phyloP scores from a whole-genome alignment of 2,329 filamentous ascomycete genomes.

The Trichophyton schoenleinii region DNA sequence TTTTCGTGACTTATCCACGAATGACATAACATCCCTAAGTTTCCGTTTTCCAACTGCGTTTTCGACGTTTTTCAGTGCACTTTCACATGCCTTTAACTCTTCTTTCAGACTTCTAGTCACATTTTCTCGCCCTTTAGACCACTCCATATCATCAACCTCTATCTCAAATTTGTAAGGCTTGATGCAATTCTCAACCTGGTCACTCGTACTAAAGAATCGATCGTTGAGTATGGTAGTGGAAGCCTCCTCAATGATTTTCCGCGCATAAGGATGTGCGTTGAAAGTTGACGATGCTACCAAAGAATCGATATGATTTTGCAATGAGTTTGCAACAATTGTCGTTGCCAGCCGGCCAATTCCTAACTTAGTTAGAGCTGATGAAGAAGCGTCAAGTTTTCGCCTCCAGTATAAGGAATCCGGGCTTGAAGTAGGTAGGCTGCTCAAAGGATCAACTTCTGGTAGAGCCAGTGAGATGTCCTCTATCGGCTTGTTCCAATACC shows the following conservation, averaged over 20 bases:
- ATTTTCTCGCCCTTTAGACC: constrained; percentile 73
- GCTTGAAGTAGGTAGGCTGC: constrained; percentile 71
- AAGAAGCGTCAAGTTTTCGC: constrained; percentile 83
- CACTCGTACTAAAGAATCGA: constrained; percentile 89
- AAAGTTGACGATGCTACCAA: constrained; percentile 75
- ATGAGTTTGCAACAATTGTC: constrained; percentile 74
- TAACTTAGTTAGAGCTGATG: constrained; percentile 79
- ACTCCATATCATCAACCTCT: constrained; percentile 83
- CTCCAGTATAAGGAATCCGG: constrained; percentile 83
- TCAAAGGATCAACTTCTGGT: constrained; percentile 58
- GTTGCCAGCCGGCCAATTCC: constrained; percentile 88
- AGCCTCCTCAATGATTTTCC: constrained; percentile 83
- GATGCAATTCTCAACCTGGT: constrained; percentile 97
- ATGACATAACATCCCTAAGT: constrained; percentile 75
- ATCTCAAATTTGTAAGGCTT: constrained; percentile 99
- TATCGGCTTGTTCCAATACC: constrained; percentile 96
- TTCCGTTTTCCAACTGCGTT: constrained; percentile 67
- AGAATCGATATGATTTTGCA: constrained; percentile 70
- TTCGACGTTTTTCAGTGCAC: constrained; percentile 64
- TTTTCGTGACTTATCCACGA: constrained; percentile 79
- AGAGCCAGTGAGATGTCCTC: constrained; percentile 59
- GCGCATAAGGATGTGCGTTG: constrained; percentile 77
- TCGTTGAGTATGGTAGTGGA: constrained; percentile 84
- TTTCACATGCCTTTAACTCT: constrained; percentile 73
- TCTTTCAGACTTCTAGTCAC: constrained; percentile 69